phyloP scores from a whole-genome alignment of 257 asterid species.

The Nicotiana obtusifolia region DNA sequence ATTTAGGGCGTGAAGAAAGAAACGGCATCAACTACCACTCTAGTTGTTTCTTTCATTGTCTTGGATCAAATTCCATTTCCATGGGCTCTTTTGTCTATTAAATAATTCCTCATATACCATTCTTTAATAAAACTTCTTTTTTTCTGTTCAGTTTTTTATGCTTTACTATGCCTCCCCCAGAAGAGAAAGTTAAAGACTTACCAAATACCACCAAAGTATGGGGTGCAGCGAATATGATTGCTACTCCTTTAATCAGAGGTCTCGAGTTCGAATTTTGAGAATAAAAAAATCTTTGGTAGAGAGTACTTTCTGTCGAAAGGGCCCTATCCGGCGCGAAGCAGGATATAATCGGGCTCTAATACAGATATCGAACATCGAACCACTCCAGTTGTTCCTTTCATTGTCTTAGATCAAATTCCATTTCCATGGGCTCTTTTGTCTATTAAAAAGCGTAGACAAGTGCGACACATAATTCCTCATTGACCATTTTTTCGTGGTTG shows the following conservation, averaged over 20 bases:
- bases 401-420: not conserved
- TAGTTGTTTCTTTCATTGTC: not conserved
- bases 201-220: not conserved
- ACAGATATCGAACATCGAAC: too few relatives aligned
- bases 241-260: rapidly evolving
- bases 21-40: not conserved
- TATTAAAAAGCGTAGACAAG: not conserved
- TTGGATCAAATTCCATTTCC: not conserved
- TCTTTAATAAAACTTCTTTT: not conserved
- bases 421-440: not conserved
- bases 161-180: not conserved
- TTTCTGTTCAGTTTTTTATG: not conserved
- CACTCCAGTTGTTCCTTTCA: not conserved
- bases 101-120: not conserved
- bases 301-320: too few relatives aligned
- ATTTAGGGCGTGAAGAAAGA: not conserved
- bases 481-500: not conserved
- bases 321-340: rapidly evolving
- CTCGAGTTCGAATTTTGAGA: rapidly evolving
- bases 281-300: too few relatives aligned
- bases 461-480: not conserved
- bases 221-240: too few relatives aligned
- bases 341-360: rapidly evolving
- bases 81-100: not conserved
- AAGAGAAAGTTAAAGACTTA: not conserved